Evolutionary conservation across 495 filamentous ascomycete genomes (phyloP).

Genomic region (Pseudomonodictys pantanalensis): DNA sequence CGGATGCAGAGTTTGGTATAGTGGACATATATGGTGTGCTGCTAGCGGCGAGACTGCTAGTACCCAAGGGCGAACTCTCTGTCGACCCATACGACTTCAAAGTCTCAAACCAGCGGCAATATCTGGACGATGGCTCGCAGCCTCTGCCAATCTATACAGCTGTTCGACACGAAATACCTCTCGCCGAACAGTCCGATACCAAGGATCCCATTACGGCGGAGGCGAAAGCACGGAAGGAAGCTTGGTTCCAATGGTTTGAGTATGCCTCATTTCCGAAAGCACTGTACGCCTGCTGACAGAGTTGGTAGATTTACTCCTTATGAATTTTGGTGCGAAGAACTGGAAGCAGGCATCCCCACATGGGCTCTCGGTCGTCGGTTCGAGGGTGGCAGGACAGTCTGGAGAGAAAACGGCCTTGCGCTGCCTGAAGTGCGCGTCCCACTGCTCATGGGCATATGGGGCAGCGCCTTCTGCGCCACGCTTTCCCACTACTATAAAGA

Average conservation of each 20-base stretch:
- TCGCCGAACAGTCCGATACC: slow-evolving; percentile 41
- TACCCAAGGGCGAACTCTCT: slow-evolving; percentile 78
- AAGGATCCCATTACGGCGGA: slow-evolving; percentile 45
- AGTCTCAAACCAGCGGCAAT: slow-evolving; percentile 74
- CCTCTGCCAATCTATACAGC: slow-evolving; percentile 93
- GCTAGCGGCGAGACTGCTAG: slow-evolving; percentile 75
- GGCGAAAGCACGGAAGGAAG: slow-evolving; percentile 62
- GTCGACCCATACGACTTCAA: slow-evolving; percentile 78
- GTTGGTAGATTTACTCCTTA: slow-evolving; percentile 68
- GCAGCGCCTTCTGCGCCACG: slow-evolving; percentile 92
- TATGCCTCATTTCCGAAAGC: slow-evolving; percentile 9
- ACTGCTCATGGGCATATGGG: slow-evolving; percentile 86
- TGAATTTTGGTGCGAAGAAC: slow-evolving; percentile 94
- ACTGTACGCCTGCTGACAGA: slow-evolving; percentile 5
- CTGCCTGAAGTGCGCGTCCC: slow-evolving; percentile 81
- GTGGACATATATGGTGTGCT: slow-evolving; percentile 91
- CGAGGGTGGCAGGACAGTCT: slow-evolving; percentile 63
- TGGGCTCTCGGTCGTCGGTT: slow-evolving; percentile 90
- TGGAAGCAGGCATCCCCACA: slow-evolving; percentile 84
- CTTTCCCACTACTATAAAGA: slow-evolving; percentile 95
- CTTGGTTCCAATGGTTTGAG: slow-evolving; percentile 99
- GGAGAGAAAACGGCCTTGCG: slow-evolving; percentile 55
- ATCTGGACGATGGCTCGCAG: slow-evolving; percentile 69
- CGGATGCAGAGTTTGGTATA: slow-evolving; percentile 76
- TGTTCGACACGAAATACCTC: slow-evolving; percentile 92